Percentiles rank a stretch among this genome's conserved stretches.
phyloP scores from a whole-genome alignment of 176 grass and related monocot species.

The Carex kokanica region DNA sequence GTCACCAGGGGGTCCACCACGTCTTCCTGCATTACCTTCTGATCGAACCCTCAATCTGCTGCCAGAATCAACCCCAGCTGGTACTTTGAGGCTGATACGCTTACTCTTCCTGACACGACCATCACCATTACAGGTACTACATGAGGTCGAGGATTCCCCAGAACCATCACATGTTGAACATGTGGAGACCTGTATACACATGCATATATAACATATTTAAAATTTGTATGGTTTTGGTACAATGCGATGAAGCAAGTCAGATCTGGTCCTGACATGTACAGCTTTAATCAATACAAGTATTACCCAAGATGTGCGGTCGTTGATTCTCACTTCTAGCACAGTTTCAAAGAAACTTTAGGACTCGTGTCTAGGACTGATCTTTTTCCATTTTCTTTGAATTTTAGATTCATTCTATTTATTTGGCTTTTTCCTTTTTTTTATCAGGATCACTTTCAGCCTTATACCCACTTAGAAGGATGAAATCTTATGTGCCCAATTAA shows the following conservation, averaged over 20 bases:
- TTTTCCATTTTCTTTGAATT: neutral
- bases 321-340: neutral
- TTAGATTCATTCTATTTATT: neutral
- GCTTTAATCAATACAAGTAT: neutral
- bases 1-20: constrained; percentile 93
- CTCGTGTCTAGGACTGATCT: neutral
- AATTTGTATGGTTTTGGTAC: neutral
- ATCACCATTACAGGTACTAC: constrained; percentile 78
- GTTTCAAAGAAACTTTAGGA: neutral
- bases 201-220: neutral
- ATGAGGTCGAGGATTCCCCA: constrained; percentile 85
- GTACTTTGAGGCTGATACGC: constrained; percentile 94
- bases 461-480: neutral
- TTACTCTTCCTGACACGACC: constrained; percentile 84
- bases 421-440: neutral
- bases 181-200: constrained; percentile 38
- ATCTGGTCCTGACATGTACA: neutral
- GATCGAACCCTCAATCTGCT: constrained; percentile 88
- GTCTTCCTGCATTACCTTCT: constrained; percentile 80
- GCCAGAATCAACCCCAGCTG: constrained; percentile 92
- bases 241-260: neutral
- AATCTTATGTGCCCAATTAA: neutral
- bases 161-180: constrained; percentile 87
- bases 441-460: neutral
- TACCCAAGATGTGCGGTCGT: neutral